Conservation (phyloP, 805 yeast genomes). For the Zygosaccharomyces rouxii region DNA sequence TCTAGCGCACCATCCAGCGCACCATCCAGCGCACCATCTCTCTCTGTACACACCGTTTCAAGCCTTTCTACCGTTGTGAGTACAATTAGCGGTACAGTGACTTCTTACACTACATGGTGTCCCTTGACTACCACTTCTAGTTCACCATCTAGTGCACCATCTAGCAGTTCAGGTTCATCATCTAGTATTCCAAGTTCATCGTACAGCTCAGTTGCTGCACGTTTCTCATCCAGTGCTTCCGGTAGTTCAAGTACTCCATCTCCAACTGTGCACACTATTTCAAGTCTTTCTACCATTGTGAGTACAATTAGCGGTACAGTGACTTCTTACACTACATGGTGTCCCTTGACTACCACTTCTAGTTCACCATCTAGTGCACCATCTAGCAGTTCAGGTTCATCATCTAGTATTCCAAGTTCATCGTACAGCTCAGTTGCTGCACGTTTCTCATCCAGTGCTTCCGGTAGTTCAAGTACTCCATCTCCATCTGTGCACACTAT, state of each 20-base stretch:
- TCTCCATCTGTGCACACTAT: not conserved
- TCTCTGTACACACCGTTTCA: too few species aligned
- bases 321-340: slow-evolving; percentile 42
- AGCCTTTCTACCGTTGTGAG: too few species aligned
- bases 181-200: not conserved
- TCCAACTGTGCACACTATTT: not conserved
- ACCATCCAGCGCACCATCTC: not conserved
- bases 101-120: slow-evolving; percentile 37
- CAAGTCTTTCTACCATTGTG: slow-evolving; percentile 29
- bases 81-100: slow-evolving; percentile 9
- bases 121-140: slow-evolving; percentile 23
- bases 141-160: not conserved
- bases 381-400: too few species aligned
- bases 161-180: too few species aligned
- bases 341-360: slow-evolving; percentile 30
- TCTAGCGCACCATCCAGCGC: too few species aligned
- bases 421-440: not conserved
- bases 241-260: not conserved
- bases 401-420: not conserved
- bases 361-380: too few species aligned
- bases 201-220: not conserved
- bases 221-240: not conserved
- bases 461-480: not conserved
- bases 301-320: slow-evolving; percentile 28
- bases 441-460: not conserved